These are phyloP conservation scores for Fraxinus floribunda DNA, from an alignment of 305 asterid species.

Conservation along the genomic window DNA sequence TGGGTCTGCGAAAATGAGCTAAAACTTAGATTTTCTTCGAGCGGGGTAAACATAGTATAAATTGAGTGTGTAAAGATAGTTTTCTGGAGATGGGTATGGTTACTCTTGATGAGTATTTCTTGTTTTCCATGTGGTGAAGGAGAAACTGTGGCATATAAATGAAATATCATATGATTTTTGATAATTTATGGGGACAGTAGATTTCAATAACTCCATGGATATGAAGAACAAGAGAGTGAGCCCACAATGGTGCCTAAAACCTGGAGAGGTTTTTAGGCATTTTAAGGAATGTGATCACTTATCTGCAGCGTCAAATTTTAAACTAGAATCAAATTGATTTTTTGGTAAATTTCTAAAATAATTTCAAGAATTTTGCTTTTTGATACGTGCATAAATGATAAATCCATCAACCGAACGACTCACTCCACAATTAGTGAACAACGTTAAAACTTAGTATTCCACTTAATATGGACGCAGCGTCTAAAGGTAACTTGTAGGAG, in stretches of 20 bases:
- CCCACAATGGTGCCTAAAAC: background rate
- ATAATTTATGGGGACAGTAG: constrained; percentile 34
- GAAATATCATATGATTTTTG: constrained; percentile 32
- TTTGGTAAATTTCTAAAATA: background rate
- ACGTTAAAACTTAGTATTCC: background rate
- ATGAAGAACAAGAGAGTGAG: background rate
- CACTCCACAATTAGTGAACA: background rate
- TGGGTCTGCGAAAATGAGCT: constrained; percentile 53
- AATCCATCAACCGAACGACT: background rate
- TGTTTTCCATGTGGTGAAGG: constrained; percentile 35
- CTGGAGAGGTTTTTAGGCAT: background rate
- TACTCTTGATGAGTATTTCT: constrained; percentile 31
- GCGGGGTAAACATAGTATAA: constrained; percentile 31
- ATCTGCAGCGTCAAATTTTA: background rate
- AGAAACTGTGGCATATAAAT: constrained; percentile 21
- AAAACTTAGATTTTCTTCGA: constrained; percentile 48
- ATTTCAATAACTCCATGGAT: constrained; percentile 47
- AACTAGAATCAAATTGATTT: background rate
- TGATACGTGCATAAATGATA: background rate
- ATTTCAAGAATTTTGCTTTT: background rate
- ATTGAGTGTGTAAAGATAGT: constrained; percentile 22
- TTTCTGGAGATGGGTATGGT: constrained; percentile 30
- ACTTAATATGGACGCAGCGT: background rate
- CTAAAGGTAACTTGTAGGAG: background rate
- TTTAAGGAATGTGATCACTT: background rate